Percentiles rank a stretch among this genome's conserved stretches.
Conservation (phyloP, 73 alveolate genomes). For the Paramecium sonneborni region DNA sequence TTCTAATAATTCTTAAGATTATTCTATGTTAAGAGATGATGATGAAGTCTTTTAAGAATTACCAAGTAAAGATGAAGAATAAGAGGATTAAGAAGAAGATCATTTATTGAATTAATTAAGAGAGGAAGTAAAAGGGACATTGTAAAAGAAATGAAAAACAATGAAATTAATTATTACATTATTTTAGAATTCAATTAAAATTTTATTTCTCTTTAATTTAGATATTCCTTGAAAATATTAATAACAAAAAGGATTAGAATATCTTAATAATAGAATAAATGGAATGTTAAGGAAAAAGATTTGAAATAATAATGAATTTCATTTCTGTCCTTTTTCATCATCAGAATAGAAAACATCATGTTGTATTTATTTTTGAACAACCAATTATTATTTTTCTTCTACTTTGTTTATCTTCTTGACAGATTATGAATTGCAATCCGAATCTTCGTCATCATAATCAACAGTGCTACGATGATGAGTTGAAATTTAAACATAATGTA, state of each 20-base stretch:
- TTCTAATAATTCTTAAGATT: not conserved
- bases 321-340: not conserved
- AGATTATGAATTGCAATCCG: not conserved
- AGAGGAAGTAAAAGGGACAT: conserved; percentile 26
- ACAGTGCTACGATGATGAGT: conserved; percentile 38
- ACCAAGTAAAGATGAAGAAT: not conserved
- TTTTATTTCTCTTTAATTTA: not conserved
- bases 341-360: not conserved
- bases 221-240: not conserved
- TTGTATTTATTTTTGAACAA: not conserved
- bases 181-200: not conserved
- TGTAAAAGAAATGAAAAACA: not conserved
- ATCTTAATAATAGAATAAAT: not conserved
- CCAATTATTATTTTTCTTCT: not conserved
- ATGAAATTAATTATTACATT: not conserved
- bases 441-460: not conserved
- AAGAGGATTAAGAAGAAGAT: conserved; percentile 25
- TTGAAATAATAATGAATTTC: not conserved
- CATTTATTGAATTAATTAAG: not conserved
- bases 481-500: conserved; percentile 44
- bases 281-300: not conserved
- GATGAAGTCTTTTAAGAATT: not conserved
- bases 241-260: not conserved
- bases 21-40: not conserved
- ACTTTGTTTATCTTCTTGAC: not conserved